Base-by-base conservation (phyloP, 1,284 basidiomycete species). In the Marasmius sp. region DNA sequence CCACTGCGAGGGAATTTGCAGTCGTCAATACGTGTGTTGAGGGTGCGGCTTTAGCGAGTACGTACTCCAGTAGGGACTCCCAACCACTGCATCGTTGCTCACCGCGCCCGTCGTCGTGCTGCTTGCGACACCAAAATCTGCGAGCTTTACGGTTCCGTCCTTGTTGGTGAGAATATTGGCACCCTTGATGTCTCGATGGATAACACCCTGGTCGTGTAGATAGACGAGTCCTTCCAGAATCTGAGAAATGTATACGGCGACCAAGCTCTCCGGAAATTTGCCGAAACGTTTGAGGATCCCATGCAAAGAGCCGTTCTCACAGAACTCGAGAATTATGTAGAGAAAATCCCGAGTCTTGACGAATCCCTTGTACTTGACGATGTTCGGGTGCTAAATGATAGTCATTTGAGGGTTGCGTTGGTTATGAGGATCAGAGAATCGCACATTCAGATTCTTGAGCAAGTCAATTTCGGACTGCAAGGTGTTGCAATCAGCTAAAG, bases 81-180 rank as follows among this genome's bases (percentile, higher is more conserved):
- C 96, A 39, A 98, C 96, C 3, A 98, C 95, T 16, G 94, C 92
- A 69, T 90, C 92, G 72, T 95, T 92, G 54, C 84, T 85, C 20
- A 87, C 85, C 10, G 84, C 87, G n/a, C 86, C 86, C 1, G 87
- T 82, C 60, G 88, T 82, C 18, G 89, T 89, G 61, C 85, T 87
- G 67, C 85, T 87, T 53, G 92, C 93, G 6, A 97, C 95, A 61
- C 95, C 95, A 73, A 97, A 97, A 77, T 97, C 95, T 8, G 94
- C 95, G 27, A 97, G 83, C 75, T 97, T 97, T 63, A 98, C 94
- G 34, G 88, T 91, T n/a, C 96, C 96, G 74, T 97, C 94, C 77
- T 98, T 97, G 72, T 97, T 97, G n/a, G 96, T 97, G 49, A 98
- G 82, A 69, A 98, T 96, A 69, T 98, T 98, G 14, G 96, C 95